phyloP scores from a whole-genome alignment of 2,329 filamentous ascomycete genomes.

The Penicillium sp. region DNA sequence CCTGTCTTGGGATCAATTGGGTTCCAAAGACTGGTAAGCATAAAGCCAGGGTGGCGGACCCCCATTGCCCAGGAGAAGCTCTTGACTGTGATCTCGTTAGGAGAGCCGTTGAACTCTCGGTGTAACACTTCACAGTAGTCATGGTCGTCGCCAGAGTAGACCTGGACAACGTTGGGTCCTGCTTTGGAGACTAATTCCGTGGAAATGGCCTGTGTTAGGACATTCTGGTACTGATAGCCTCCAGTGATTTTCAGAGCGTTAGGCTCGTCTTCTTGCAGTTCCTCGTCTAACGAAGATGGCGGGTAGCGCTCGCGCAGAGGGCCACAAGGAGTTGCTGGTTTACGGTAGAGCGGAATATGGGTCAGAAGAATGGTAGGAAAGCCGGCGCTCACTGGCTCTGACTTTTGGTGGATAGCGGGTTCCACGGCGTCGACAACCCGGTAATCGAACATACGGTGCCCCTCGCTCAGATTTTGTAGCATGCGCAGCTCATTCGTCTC shows the following conservation, averaged over 20 bases:
- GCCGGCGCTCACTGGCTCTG: conserved; percentile 44
- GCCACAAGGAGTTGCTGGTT: conserved; percentile 79
- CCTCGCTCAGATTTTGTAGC: conserved; percentile 58
- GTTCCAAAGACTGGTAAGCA: conserved; percentile 88
- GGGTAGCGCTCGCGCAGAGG: conserved; percentile 80
- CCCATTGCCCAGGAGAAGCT: conserved; percentile 96
- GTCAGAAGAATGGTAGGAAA: conserved; percentile 86
- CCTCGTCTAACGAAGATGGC: conserved; percentile 60
- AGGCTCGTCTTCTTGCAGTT: conserved; percentile 57
- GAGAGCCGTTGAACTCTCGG: conserved; percentile 59
- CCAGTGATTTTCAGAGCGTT: conserved; percentile 73
- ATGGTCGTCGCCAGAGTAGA: conserved; percentile 95
- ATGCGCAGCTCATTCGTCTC: conserved; percentile 65
- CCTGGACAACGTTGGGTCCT: conserved; percentile 70
- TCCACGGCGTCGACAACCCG: conserved; percentile 56
- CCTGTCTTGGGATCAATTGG: conserved; percentile 62
- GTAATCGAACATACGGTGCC: conserved; percentile 54
- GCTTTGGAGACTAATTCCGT: conserved; percentile 70
- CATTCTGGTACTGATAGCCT: conserved; percentile 97
- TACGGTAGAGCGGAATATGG: conserved; percentile 84
- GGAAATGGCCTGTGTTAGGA: conserved; percentile 73
- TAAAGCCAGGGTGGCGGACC: conserved; percentile 78
- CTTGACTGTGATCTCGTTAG: conserved; percentile 88
- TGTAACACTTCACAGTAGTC: conserved; percentile 94
- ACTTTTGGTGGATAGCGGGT: conserved; percentile 31